Conservation (phyloP, 768 basidiomycete species). For the Collybia sp. region DNA sequence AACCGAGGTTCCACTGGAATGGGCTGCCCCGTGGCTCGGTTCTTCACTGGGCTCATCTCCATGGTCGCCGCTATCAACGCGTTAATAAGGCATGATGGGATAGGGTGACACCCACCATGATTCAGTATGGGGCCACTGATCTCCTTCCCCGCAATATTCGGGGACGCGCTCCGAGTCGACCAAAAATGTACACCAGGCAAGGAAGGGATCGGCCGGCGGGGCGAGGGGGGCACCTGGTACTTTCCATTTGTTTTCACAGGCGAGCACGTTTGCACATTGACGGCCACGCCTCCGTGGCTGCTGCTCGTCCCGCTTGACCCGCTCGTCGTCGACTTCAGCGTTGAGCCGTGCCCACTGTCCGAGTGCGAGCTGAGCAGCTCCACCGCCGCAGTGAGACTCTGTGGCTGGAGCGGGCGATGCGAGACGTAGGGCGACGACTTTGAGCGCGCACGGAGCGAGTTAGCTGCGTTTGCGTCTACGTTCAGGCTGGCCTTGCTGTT, state of each 20-base stretch:
- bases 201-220: constrained; percentile 38
- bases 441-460: constrained; percentile 39
- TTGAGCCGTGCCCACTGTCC: constrained; percentile 30
- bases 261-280: constrained; percentile 19
- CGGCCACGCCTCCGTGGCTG: constrained; percentile 14
- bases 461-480: constrained; percentile 21
- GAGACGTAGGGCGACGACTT: constrained; percentile 55
- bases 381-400: constrained; percentile 69
- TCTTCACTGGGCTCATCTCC: constrained; percentile 74
- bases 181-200: constrained; percentile 27
- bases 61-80: constrained; percentile 52
- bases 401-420: constrained; percentile 52
- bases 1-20: constrained; percentile 47
- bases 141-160: constrained; percentile 53
- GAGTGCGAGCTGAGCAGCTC: constrained; percentile 53
- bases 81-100: constrained; percentile 6
- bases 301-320: constrained; percentile 12
- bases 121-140: constrained; percentile 72
- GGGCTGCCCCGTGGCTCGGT: constrained; percentile 54
- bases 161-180: constrained; percentile 31
- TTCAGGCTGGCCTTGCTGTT: constrained; percentile 22
- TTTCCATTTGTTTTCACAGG: constrained; percentile 20
- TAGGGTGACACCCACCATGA: constrained; percentile 42
- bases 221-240: constrained; percentile 32
- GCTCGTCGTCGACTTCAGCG: constrained; percentile 18